Conservation (phyloP, 1,284 basidiomycete species). For the Pseudozyma flocculosa region DNA sequence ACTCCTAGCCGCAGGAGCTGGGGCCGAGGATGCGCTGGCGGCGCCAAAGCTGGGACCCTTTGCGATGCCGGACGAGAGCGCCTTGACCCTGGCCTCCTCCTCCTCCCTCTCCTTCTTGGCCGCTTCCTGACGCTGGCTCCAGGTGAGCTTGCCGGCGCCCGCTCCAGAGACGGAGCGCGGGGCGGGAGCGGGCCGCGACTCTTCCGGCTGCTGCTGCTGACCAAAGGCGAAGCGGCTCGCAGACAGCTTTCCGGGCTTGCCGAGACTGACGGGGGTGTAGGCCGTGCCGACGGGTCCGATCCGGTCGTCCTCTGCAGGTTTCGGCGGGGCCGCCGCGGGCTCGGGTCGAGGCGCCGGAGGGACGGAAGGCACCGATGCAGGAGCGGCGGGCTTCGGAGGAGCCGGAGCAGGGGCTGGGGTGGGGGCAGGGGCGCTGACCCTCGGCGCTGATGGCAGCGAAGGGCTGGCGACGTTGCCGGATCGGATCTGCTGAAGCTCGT, state of each 20-base stretch:
- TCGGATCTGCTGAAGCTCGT: constrained; percentile 51
- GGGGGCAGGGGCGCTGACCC: constrained; percentile 23
- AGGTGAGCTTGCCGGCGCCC: constrained; percentile 50
- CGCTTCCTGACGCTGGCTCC: constrained; percentile 55
- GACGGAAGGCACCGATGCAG: constrained; percentile 5
- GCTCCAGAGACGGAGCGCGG: constrained; percentile 19
- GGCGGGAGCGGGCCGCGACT: constrained; percentile 14
- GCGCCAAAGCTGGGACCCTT: constrained; percentile 22
- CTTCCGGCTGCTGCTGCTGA: constrained; percentile 21
- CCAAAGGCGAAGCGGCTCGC: constrained; percentile 51
- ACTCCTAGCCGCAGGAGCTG: constrained; percentile 4
- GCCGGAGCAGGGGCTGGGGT: constrained; percentile 13
- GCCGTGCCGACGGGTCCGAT: constrained; percentile 56
- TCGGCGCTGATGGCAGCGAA: constrained; percentile 15
- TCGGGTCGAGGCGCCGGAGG: constrained; percentile 15
- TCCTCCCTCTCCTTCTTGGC: constrained; percentile 48
- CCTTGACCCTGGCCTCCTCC: constrained; percentile 32
- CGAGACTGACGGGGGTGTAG: constrained; percentile 51
- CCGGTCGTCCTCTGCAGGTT: constrained; percentile 50
- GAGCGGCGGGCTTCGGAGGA: not conserved
- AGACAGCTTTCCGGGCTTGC: constrained; percentile 55
- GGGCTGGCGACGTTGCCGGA: constrained; percentile 24
- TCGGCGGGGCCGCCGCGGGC: constrained; percentile 5
- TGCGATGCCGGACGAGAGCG: constrained; percentile 18
- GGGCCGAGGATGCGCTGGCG: constrained; percentile 8